Conservation (phyloP, 208 protist species). For the Acanthamoeba lenticulata region DNA sequence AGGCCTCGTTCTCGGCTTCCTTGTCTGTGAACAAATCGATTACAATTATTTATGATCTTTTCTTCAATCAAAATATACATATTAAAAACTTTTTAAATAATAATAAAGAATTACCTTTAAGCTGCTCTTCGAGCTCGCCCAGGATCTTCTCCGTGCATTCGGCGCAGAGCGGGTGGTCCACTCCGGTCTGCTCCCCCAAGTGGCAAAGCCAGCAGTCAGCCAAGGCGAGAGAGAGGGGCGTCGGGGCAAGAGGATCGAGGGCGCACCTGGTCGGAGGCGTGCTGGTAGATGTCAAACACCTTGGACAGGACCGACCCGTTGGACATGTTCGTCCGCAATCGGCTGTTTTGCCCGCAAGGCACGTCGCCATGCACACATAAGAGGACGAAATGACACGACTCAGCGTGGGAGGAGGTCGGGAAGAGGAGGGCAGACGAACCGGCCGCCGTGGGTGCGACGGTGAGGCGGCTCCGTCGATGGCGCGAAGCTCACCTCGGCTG, state of each 20-base stretch:
- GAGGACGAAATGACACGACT: too few relatives aligned
- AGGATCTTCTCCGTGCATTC: conserved; percentile 55
- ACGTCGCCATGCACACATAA: neutral
- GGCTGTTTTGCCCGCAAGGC: neutral
- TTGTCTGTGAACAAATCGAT: neutral
- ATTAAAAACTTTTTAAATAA: too few relatives aligned
- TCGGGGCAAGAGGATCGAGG: too few relatives aligned
- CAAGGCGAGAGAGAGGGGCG: neutral
- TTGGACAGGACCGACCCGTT: conserved; percentile 11
- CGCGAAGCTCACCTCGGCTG: neutral
- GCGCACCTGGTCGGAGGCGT: neutral
- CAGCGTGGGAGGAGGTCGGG: too few relatives aligned
- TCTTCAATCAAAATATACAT: too few relatives aligned
- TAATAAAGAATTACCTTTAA: neutral
- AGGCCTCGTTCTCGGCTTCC: neutral
- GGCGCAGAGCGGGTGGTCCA: conserved; percentile 66
- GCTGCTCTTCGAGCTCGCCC: conserved; percentile 31
- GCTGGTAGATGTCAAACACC: conserved; percentile 21
- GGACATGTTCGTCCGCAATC: neutral
- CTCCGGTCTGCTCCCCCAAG: neutral
- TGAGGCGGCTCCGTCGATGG: neutral
- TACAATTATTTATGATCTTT: neutral
- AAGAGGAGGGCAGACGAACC: neutral
- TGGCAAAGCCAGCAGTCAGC: neutral
- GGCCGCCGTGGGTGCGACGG: neutral